Evolutionary conservation across 2,329 filamentous ascomycete species (phyloP), one percentile per base, ranked within the genome.

Genomic region (Polytolypa hystricis): DNA sequence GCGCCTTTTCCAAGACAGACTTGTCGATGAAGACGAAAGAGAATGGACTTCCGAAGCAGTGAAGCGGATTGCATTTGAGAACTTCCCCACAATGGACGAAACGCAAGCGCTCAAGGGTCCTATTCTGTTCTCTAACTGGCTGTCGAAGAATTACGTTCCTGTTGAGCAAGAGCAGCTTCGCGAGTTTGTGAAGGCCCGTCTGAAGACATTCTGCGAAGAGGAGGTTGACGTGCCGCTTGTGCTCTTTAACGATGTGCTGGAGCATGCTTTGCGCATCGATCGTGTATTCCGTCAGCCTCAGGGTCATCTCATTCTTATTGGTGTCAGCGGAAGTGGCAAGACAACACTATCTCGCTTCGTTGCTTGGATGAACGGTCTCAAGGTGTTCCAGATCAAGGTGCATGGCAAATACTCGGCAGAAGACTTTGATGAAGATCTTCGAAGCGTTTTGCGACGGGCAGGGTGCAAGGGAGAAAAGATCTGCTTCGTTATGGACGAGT

Each of bases 401-500:
- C 91, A 99, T 53, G 91, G 91, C 46, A 95, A 89, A 57, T 99
- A 98, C 64, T 95, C 91, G 11, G 84, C 84, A 2, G 91, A 96
- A 56, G 91, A 99, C 64, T 99, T 99, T 55, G 91, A 99, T 55
- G 93, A 99, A 40, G 91, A 99, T 59, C 69, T 99, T 23, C 77
- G 93, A 46, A 89, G 87, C 55, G 91, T 99, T 6, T 75, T 99
- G 27, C 81, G 91, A 30, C 77, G 91, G 39, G 93, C 85, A 50
- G 91, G 91, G 44, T 96, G 89, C 68, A 95, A 95, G 68, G 91
- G 91, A 23, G 91, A 99, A 59, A 96, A 96, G 70, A 93, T 99
- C 33, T 98, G 93, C 65, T 99, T 99, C 69, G 95, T 99, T 67
- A 96, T 99, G 87, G 91, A 99, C 57, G 91, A 99, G 65, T 82